phyloP scores from a whole-genome alignment of 2,329 filamentous ascomycete species.

The Aureobasidium leucospermi region DNA sequence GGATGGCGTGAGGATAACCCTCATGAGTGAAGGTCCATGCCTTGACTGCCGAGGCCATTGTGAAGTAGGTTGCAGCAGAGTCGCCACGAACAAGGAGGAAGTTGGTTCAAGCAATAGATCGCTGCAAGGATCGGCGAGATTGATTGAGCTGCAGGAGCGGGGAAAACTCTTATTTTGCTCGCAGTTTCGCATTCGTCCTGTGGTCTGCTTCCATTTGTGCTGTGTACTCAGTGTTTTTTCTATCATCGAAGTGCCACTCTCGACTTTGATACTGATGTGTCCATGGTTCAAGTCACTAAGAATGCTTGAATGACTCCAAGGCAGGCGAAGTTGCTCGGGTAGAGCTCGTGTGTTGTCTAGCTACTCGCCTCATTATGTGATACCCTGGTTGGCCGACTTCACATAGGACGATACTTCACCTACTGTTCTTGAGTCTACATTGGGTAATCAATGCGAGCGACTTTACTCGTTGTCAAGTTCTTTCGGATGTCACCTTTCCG shows the following conservation, averaged over 20 bases:
- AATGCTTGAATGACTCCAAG: too few species aligned
- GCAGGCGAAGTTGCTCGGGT: too few species aligned
- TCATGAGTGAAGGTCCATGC: conserved; percentile 28
- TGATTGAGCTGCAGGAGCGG: not conserved
- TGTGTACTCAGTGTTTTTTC: too few species aligned
- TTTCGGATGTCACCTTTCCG: not conserved
- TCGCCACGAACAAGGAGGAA: not conserved
- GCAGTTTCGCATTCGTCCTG: not conserved
- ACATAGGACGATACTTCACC: not conserved
- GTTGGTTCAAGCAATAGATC: not conserved
- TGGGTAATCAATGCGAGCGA: too few species aligned
- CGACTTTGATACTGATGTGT: too few species aligned
- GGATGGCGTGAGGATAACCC: conserved; percentile 25
- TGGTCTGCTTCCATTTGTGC: too few species aligned
- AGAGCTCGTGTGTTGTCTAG: too few species aligned
- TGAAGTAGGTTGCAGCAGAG: not conserved
- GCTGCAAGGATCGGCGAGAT: not conserved
- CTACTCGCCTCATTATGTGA: too few species aligned
- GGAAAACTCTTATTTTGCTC: not conserved
- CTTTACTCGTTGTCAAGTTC: too few species aligned
- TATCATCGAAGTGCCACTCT: too few species aligned
- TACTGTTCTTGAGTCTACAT: not conserved
- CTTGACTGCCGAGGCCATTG: conserved; percentile 16
- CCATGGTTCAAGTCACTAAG: too few species aligned
- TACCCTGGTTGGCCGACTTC: too few species aligned